Evolutionary conservation across 2,329 filamentous ascomycete genomes (phyloP), one percentile per base, ranked within the genome.

Genomic region (Phaeosphaeria sp.): DNA sequence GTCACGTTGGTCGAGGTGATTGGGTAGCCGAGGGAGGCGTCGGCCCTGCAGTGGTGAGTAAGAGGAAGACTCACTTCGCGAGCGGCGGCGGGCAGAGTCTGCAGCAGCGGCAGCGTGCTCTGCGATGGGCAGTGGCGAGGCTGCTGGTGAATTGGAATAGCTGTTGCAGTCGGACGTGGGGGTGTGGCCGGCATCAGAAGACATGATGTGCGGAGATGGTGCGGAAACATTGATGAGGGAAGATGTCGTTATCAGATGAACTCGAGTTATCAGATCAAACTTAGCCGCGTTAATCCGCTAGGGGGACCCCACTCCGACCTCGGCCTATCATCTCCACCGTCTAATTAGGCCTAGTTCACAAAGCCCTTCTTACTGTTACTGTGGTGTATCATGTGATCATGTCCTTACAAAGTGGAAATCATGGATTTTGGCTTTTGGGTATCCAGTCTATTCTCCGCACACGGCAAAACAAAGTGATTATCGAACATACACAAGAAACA

Each of bases 11-110:
- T 39, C n/a, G 36, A 13, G 15, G 15, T 23, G 9, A 30, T 27
- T 18, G 22, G 30, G 50, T 23, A 51, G 51, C 42, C 43, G 49
- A 39, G 49, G 49, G n/a, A 22, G 33, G 33, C 39, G 18, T 42
- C 46, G 46, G 48, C 15, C 36, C 36, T 39, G 36, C 36, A 17
- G 30, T 36, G 30, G 55, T 48, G 2, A 54, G 50, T 48, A 10
- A 55, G 25, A 22, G 33, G 15, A 20, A 48, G 25, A 67, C 66
- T 67, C 43, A 69, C 66, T 58, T 55, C 66, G 64, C 25, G 59
- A 62, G 18, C 56, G 53, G 56, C 64, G 62, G 36, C 54, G 50
- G 21, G 60, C 58, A 60, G 56, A 56, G 2, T 62, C 58, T 62
- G 62, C 60, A 59, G 52, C n/a, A 7, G 23, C 17, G 17, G 22